Conservation (phyloP, 1,284 basidiomycete genomes). For the Ustilago loliicola region DNA sequence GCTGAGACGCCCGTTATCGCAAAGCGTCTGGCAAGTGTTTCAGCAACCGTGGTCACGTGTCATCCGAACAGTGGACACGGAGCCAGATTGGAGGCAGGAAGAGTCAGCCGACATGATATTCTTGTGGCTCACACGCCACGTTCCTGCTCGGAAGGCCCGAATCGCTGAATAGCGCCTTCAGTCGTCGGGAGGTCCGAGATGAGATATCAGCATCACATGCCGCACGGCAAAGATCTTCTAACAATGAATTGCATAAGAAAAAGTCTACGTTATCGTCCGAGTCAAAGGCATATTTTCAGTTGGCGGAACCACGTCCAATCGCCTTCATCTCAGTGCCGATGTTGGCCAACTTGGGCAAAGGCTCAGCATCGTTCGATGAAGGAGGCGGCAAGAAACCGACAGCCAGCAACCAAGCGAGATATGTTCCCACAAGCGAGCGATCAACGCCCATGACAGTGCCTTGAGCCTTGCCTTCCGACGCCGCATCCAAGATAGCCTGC, state of each 20-base stretch:
- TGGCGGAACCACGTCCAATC: slow-evolving; percentile 68
- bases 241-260: neutral
- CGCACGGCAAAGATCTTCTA: neutral
- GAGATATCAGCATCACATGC: neutral
- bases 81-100: too few species aligned
- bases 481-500: slow-evolving; percentile 76
- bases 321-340: slow-evolving; percentile 57
- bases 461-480: slow-evolving; percentile 71
- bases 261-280: neutral
- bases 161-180: too few species aligned
- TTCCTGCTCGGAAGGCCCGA: too few species aligned
- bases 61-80: too few species aligned
- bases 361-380: slow-evolving; percentile 28
- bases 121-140: too few species aligned
- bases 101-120: too few species aligned
- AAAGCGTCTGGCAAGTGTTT: too few species aligned
- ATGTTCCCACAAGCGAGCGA: slow-evolving; percentile 83
- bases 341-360: slow-evolving; percentile 59
- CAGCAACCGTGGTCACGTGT: too few species aligned
- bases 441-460: slow-evolving; percentile 79
- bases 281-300: slow-evolving; percentile 23
- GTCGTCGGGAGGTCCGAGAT: too few species aligned
- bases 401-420: slow-evolving; percentile 92
- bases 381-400: slow-evolving; percentile 80
- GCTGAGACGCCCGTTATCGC: too few species aligned